Percentiles rank a stretch among this genome's conserved stretches.
Conservation (phyloP, 1,284 basidiomycete genomes). For the Rhodotorula sp. region DNA sequence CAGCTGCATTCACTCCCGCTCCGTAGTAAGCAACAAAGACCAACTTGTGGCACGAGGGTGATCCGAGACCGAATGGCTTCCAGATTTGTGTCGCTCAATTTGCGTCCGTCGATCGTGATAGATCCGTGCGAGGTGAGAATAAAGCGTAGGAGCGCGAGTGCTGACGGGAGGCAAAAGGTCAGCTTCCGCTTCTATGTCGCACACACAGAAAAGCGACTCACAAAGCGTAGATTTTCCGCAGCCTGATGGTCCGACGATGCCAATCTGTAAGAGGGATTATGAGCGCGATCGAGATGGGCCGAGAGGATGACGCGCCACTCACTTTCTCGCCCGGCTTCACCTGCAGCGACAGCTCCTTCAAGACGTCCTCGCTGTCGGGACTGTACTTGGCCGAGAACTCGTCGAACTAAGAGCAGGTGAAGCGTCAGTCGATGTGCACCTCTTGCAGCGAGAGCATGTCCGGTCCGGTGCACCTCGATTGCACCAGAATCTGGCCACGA, state of each 20-base stretch:
- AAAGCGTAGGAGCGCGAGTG: conserved; percentile 71
- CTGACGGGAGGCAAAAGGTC: conserved; percentile 51
- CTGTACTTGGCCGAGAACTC: conserved; percentile 70
- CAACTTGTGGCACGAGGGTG: conserved; percentile 70
- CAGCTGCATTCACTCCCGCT: conserved; percentile 11
- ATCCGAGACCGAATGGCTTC: conserved; percentile 65
- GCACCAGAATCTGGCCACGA: conserved; percentile 53
- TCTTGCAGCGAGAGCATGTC: not conserved
- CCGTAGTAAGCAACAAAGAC: not conserved
- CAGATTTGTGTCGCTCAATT: conserved; percentile 83
- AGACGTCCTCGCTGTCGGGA: conserved; percentile 66
- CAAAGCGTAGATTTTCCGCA: conserved; percentile 60
- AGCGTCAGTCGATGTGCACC: not conserved
- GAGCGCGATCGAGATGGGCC: conserved; percentile 46
- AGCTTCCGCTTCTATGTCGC: not conserved
- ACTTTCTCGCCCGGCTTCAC: conserved; percentile 66
- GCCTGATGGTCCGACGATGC: conserved; percentile 74
- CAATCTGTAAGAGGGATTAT: conserved; percentile 54
- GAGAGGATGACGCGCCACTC: conserved; percentile 9
- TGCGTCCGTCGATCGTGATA: conserved; percentile 71
- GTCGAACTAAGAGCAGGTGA: conserved; percentile 49
- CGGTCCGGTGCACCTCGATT: conserved; percentile 46
- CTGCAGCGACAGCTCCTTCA: conserved; percentile 64
- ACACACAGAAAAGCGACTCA: not conserved
- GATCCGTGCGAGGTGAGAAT: conserved; percentile 52